Evolutionary conservation across 108 stramenopile genomes (phyloP), one percentile per base, ranked within the genome.

Genomic region (Cyclotella kingstonii): DNA sequence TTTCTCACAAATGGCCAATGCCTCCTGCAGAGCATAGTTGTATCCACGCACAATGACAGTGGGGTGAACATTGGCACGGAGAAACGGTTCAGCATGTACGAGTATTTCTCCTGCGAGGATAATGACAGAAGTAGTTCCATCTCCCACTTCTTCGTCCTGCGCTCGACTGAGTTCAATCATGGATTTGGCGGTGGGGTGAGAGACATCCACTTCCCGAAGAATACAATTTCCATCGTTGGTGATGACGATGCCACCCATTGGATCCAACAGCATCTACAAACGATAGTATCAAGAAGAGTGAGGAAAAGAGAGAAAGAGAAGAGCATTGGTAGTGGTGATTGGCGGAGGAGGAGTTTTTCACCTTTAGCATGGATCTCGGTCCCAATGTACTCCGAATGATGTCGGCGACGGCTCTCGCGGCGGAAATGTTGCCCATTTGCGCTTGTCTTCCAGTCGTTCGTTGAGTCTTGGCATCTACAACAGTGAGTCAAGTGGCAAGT

Each of bases 141-240:
- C 99, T 8, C 99, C 99, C 15, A 98, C 99, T 81, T 99, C 98
- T 67, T 99, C 99, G 67, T 99, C 98, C 66, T 99, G 98, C 8
- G 96, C 92, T 5, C 98, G 76, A 53, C 84, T 81, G 12, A 99
- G 81, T 83, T 99, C 99, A 66, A 99, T 98, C 98, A 99, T 99
- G 69, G 89, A 91, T 77, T 99, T 99, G 50, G 98, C 98, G 2
- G 99, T 98, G 8, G 99, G 99, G 69, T 99, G 99, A n/a, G 89
- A 84, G 9, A 99, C 98, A 77, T 99, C 99, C 34, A 99, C 92
- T 63, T 99, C 96, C 14, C 99, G 89, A 14, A 99, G 84, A 54
- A 99, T 99, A 67, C 94, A 95, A 72, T 99, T 95, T n/a, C 98
- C 99, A 64, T 99, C 99, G 75, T 99, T 99, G 63, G 99, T 99